Evolutionary conservation across 495 filamentous ascomycete genomes (phyloP).

Genomic region (Ascobolus immersus): DNA sequence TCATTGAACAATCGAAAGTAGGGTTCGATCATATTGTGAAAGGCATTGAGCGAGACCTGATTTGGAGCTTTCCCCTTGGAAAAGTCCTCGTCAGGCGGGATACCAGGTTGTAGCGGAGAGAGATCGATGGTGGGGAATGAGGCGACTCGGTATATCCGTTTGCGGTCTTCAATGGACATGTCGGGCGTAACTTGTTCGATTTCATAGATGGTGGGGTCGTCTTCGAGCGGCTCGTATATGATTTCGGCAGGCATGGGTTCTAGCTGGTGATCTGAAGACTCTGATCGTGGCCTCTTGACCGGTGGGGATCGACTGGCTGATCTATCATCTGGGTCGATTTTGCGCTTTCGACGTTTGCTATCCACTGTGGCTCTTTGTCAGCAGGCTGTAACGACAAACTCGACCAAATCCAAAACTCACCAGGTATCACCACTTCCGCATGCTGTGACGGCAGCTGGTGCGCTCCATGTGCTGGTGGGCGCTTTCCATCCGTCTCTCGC

Average conservation of each 20-base stretch:
- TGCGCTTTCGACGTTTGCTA: conserved; percentile 23
- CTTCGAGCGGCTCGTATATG: conserved; percentile 54
- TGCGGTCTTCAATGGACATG: conserved; percentile 59
- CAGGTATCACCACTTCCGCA: conserved; percentile 40
- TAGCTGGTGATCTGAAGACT: conserved; percentile 37
- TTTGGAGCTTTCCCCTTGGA: conserved; percentile 79
- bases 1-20: conserved; percentile 77
- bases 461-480: conserved; percentile 34
- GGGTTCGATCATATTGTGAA: conserved; percentile 65
- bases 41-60: conserved; percentile 77
- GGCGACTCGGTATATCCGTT: conserved; percentile 65
- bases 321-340: conserved; percentile 22
- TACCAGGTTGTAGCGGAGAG: conserved; percentile 58
- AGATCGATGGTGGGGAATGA: conserved; percentile 60
- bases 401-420: conserved; percentile 23
- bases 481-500: conserved; percentile 27
- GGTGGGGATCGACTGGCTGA: conserved; percentile 42
- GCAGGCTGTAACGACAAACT: neutral
- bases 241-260: conserved; percentile 53
- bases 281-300: conserved; percentile 24
- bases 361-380: conserved; percentile 19
- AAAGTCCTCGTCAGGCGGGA: conserved; percentile 78
- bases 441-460: conserved; percentile 42
- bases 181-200: conserved; percentile 46
- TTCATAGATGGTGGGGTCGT: conserved; percentile 86